phyloP scores from a whole-genome alignment of 768 basidiomycete genomes.

The Pseudohyphozyma bogoriensis region DNA sequence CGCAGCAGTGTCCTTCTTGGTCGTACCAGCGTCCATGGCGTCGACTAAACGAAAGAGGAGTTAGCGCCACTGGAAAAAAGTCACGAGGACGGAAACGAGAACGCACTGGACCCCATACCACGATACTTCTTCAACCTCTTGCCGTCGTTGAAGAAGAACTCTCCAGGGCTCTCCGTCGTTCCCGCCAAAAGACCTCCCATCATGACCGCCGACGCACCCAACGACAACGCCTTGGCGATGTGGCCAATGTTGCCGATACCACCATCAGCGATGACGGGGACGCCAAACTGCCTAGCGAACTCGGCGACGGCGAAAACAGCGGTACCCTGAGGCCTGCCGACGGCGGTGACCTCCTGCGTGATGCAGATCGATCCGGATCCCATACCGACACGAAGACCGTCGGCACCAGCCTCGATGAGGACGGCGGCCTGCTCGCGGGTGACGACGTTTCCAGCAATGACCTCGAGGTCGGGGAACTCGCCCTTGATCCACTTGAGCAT shows the following conservation, averaged over 20 bases:
- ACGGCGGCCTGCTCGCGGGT: conserved; percentile 93
- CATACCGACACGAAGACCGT: conserved; percentile 94
- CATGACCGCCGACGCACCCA: conserved; percentile 95
- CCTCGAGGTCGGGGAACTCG: conserved; percentile 73
- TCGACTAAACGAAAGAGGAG: conserved; percentile 40
- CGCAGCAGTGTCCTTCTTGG: conserved; percentile 43
- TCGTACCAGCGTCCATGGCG: conserved; percentile 54
- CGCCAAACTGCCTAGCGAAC: conserved; percentile 83
- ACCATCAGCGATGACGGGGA: conserved; percentile 94
- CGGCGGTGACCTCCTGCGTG: conserved; percentile 99
- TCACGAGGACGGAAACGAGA: conserved; percentile 32
- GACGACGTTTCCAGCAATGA: conserved; percentile 96
- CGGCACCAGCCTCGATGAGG: conserved; percentile 87
- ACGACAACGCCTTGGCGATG: conserved; percentile 87
- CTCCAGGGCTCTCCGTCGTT: conserved; percentile 92
- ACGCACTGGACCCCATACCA: conserved; percentile 94
- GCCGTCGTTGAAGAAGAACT: conserved; percentile 98
- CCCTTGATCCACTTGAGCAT: conserved; percentile 90
- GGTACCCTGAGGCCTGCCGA: conserved; percentile 92
- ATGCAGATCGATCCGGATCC: conserved; percentile 98
- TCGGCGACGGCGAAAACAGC: conserved; percentile 96
- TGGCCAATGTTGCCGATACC: conserved; percentile 93
- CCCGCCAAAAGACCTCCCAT: conserved; percentile 96
- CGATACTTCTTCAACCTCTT: conserved; percentile 98
- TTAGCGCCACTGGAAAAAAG: neutral